Base-by-base conservation (phyloP, 2,329 filamentous ascomycete genomes). In the Parastagonospora avenae region DNA sequence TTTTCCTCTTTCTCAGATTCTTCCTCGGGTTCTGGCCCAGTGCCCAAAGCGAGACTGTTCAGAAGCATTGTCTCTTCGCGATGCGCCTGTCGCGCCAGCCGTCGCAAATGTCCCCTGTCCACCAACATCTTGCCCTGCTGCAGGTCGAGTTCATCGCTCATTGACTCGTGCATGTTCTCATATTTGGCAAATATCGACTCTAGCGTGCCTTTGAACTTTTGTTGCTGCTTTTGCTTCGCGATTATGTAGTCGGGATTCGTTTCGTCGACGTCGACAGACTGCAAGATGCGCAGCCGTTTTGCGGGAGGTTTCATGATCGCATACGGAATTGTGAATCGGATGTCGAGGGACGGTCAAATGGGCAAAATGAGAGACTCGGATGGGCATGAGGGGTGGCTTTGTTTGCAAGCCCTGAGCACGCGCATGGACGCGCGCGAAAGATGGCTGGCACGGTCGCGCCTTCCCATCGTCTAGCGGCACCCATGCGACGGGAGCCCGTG, bases 161-260 rank as follows among this genome's bases (percentile, higher is more conserved):
- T 81, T 4, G 87, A 89, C 2, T 86, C 85, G 66, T 96, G 96
- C 70, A 97, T 89, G 57, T 82, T 86, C 46, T 82, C 86, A 71
- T 96, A 97, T 72, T 96, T 97, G 54, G 88, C 84, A 69, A 96
- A 96, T 48, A 97, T 96, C 48, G 84, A 79, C 68, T 96, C 92
- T 70, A 96, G 94, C 4, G 86, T 86, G n/a, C 85, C 87, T 50
- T 73, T 70, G 46, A 77, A 85, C 53, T 52, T 76, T 29, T 76
- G 74, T 28, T 74, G 71, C 40, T 60, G 49, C 63, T 69, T 53
- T 66, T 67, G 62, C 69, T 73, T 63, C 10, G 39, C 75, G 63
- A 41, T 76, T 69, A 57, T 72, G 68, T 68, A 77, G 6, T 70
- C 64, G 33, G 59, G 55, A 35, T 67, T 62, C n/a, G 60, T 59